phyloP scores from a whole-genome alignment of 1,284 basidiomycete genomes.

The Tilletia indica region DNA sequence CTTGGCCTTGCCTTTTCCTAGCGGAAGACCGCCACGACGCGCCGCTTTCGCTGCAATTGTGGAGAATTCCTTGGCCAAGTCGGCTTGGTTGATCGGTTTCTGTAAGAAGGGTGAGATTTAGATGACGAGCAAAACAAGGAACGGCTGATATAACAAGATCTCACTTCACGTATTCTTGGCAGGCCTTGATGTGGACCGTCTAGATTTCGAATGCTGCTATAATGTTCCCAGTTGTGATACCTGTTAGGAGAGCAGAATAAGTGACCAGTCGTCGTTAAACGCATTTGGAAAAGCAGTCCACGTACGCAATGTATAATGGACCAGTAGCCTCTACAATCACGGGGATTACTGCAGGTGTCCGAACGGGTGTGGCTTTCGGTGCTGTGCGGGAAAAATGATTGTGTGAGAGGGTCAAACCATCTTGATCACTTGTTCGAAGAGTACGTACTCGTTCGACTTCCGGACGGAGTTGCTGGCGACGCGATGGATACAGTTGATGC shows the following conservation, averaged over 20 bases:
- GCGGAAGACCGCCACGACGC: neutral
- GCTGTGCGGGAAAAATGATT: neutral
- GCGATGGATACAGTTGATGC: neutral
- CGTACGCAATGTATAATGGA: conserved; percentile 46
- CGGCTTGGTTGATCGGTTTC: conserved; percentile 12
- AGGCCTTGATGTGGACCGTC: conserved; percentile 78
- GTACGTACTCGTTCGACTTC: neutral
- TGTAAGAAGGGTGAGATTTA: neutral
- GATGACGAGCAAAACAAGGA: neutral
- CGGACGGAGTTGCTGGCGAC: neutral
- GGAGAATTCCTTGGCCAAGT: conserved; percentile 17
- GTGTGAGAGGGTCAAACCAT: too few species aligned
- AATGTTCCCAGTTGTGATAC: conserved; percentile 90
- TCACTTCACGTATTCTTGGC: conserved; percentile 62
- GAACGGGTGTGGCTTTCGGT: neutral
- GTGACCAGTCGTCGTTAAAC: neutral
- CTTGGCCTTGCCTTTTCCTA: conserved; percentile 16
- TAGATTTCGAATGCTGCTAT: conserved; percentile 83
- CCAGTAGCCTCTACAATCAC: conserved; percentile 40
- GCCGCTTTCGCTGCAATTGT: conserved; percentile 15
- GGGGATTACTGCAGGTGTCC: neutral
- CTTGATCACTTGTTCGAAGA: neutral
- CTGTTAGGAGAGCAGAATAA: conserved; percentile 55
- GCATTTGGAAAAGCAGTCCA: neutral
- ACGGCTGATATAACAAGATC: neutral